These are phyloP conservation scores for Colletotrichum lentis DNA, from an alignment of 2,329 filamentous ascomycete species.

Conservation along the genomic window DNA sequence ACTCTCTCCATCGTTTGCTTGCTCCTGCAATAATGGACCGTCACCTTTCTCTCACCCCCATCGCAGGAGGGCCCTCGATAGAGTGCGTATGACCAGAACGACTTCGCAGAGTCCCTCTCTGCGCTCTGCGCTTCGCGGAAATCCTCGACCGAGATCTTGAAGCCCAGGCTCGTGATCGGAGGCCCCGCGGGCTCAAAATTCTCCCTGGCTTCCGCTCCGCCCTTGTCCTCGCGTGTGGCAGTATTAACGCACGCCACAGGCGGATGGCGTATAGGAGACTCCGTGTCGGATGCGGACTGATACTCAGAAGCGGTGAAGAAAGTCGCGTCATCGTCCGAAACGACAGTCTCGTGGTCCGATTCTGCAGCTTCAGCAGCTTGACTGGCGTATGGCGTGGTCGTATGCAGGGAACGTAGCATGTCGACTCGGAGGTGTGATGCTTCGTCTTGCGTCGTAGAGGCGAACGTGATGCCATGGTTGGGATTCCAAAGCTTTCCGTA, in stretches of 20 bases:
- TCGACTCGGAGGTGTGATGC: constrained; percentile 24
- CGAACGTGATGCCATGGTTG: constrained; percentile 47
- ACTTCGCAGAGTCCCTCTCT: constrained; percentile 53
- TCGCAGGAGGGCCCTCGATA: constrained; percentile 64
- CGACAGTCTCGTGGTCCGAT: neutral
- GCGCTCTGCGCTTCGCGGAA: constrained; percentile 61
- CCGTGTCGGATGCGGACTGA: neutral
- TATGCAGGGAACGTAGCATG: constrained; percentile 21
- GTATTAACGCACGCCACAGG: neutral
- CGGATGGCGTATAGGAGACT: neutral
- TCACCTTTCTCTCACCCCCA: constrained; percentile 60
- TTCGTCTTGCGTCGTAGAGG: constrained; percentile 29
- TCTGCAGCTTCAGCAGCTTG: neutral
- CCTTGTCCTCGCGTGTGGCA: neutral
- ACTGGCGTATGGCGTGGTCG: neutral
- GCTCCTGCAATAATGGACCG: constrained; percentile 80
- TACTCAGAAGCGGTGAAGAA: constrained; percentile 27
- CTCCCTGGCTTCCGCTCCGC: neutral
- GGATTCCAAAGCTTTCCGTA: constrained; percentile 47
- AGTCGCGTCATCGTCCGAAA: constrained; percentile 24
- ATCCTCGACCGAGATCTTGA: constrained; percentile 56
- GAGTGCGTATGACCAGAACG: constrained; percentile 74
- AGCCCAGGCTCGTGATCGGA: constrained; percentile 53
- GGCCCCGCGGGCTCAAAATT: constrained; percentile 38
- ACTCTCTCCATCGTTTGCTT: constrained; percentile 72